Evolutionary conservation across 768 basidiomycete genomes (phyloP).

Genomic region (Boletus subparvulus): DNA sequence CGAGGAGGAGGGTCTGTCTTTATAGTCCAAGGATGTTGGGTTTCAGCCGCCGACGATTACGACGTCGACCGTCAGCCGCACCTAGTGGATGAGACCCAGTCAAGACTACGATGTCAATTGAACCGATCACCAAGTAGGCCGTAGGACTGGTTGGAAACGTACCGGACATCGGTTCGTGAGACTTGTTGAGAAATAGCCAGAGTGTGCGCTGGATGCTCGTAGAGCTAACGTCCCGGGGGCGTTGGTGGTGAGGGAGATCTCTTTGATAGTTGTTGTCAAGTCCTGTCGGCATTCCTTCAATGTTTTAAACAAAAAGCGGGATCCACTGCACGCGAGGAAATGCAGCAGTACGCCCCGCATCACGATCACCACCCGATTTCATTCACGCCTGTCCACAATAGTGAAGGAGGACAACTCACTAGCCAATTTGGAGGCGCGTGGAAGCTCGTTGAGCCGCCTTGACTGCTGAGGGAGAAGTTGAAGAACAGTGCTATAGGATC

Average conservation of each 20-base stretch:
- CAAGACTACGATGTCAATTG: not conserved
- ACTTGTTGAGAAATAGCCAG: not conserved
- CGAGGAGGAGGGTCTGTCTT: not conserved
- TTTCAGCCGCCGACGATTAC: slow-evolving; percentile 6
- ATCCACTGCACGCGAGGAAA: not conserved
- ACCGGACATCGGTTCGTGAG: not conserved
- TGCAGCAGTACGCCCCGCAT: no score
- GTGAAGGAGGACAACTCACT: not conserved
- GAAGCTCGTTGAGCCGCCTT: not conserved
- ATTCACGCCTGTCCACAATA: not conserved
- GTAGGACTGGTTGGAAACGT: slow-evolving; percentile 3
- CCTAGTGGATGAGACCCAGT: not conserved
- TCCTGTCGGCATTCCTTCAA: not conserved
- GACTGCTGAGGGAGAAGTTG: not conserved
- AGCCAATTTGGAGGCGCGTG: not conserved
- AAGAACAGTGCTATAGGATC: not conserved
- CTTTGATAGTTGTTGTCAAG: not conserved
- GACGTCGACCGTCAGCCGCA: slow-evolving; percentile 17
- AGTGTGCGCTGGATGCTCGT: not conserved
- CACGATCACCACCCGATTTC: not conserved
- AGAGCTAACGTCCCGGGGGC: not conserved
- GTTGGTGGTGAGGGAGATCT: not conserved
- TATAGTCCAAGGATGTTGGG: slow-evolving; percentile 8
- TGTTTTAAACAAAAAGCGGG: no score
- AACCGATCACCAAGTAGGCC: not conserved